Base-by-base conservation (phyloP, 2,329 filamentous ascomycete species). In the Sclerotiophoma versabilis region DNA sequence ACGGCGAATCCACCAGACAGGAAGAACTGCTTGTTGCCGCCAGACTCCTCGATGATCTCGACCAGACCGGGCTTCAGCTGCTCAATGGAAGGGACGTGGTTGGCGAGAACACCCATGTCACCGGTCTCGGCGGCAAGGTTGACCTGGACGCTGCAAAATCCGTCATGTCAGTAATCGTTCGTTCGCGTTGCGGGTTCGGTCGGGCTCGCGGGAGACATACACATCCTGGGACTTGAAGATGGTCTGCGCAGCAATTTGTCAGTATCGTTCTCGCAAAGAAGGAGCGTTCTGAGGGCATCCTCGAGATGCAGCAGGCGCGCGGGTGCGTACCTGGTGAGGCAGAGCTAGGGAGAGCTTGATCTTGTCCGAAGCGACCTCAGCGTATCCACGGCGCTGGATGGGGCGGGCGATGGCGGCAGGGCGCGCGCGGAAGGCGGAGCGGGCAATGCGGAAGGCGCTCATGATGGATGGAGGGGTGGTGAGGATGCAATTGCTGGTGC, bases 31-130 rank as follows among this genome's bases (percentile, higher is more conserved):
- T 99, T 99, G 90, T 78, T 88, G 65, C 83, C 84, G 75, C 92
- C 91, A 75, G 82, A 86, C 86, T 99, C 95, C 84, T 98, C 93
- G 68, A 98, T 87, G 75, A 99, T 85, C 84, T 98, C 93, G 68
- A 99, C 85, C 68, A 98, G 82, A 74, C 95, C 95, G 59, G 95
- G 93, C 87, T 96, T 96, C 80, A 99, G 85, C 85, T 99, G 95
- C 85, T 99, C 95, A 76, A 99, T 98, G 60, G 93, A 92, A 64
- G 95, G 93, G 73, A 99, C 95, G 87, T 99, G 95, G 85, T 95
- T 96, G 78, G 95, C 95, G 76, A 99, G 90, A 72, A 99, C 89
- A 90, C 95, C 95, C 95, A 99, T 99, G 73, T 98, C 95, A 78
- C 95, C 95, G 61, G 93, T 96, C 80, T 96, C 95, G 75, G 95